These are phyloP conservation scores for Phytophthora melonis DNA, from an alignment of 352 stramenopile species.

Conservation along the genomic window DNA sequence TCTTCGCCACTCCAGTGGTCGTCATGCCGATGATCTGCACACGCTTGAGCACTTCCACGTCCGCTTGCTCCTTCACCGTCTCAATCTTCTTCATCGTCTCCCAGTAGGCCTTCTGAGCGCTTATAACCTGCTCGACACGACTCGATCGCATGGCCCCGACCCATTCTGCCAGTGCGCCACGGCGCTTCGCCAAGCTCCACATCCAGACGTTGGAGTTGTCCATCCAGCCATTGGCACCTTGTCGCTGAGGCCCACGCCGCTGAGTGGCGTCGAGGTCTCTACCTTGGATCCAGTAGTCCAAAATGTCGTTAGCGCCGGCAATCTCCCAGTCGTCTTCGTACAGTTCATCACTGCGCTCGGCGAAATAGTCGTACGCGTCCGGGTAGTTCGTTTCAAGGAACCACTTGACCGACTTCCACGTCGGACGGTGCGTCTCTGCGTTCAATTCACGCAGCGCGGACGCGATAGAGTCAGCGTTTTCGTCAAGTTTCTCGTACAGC, in stretches of 20 bases:
- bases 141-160: conserved; percentile 15
- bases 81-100: conserved; percentile 42
- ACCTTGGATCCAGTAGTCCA: conserved; percentile 55
- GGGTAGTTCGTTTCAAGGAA: conserved; percentile 46
- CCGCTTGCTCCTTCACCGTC: conserved; percentile 38
- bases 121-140: conserved; percentile 33
- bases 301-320: conserved; percentile 42
- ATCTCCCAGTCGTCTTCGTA: conserved; percentile 45
- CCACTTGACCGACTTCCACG: conserved; percentile 42
- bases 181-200: conserved; percentile 41
- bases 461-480: conserved; percentile 33
- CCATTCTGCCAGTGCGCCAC: conserved; percentile 37
- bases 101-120: conserved; percentile 43
- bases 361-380: conserved; percentile 44
- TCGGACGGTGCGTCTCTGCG: conserved; percentile 24
- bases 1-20: conserved; percentile 82
- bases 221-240: conserved; percentile 24
- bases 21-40: conserved; percentile 85
- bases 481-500: conserved; percentile 46
- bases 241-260: background rate
- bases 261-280: conserved; percentile 21
- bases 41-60: conserved; percentile 37
- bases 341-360: conserved; percentile 29
- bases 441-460: conserved; percentile 19
- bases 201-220: conserved; percentile 42